These are phyloP conservation scores for Candida albicans DNA, from an alignment of 1,139 yeast genomes.

Conservation along the genomic window DNA sequence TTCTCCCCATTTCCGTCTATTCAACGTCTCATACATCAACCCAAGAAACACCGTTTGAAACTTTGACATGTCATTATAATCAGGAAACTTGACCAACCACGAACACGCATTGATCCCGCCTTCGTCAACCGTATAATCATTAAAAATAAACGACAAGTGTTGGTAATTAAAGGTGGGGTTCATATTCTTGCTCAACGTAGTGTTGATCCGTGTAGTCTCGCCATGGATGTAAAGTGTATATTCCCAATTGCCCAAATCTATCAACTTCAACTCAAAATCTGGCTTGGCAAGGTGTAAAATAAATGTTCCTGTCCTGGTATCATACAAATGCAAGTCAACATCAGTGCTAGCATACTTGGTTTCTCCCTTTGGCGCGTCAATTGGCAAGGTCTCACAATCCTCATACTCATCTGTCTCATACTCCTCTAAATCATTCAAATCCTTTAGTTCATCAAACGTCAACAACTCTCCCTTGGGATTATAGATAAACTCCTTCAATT, in stretches of 20 bases:
- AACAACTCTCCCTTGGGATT: conserved; percentile 27
- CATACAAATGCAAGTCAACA: conserved; percentile 51
- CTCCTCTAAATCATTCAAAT: conserved; percentile 15
- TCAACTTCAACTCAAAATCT: conserved; percentile 28
- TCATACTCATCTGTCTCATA: conserved; percentile 16
- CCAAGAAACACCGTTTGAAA: conserved; percentile 57
- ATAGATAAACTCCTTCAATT: conserved; percentile 58
- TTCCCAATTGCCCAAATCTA: conserved; percentile 52
- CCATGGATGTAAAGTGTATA: conserved; percentile 49
- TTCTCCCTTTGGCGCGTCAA: conserved; percentile 15
- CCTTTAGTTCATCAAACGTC: conserved; percentile 25
- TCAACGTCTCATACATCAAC: conserved; percentile 62
- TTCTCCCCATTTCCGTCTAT: conserved; percentile 49
- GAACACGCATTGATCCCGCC: conserved; percentile 48
- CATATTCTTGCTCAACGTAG: conserved; percentile 48
- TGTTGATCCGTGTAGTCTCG: conserved; percentile 34
- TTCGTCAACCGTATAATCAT: conserved; percentile 33
- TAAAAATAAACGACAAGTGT: conserved; percentile 64
- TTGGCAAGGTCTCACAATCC: background rate
- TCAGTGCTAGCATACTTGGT: conserved; percentile 15
- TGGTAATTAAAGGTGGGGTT: conserved; percentile 67
- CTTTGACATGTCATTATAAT: conserved; percentile 36
- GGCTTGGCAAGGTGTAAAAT: conserved; percentile 33
- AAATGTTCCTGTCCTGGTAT: conserved; percentile 53
- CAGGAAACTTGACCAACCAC: conserved; percentile 59